phyloP scores from a whole-genome alignment of 345 rosid species.

The Linum lewisii region DNA sequence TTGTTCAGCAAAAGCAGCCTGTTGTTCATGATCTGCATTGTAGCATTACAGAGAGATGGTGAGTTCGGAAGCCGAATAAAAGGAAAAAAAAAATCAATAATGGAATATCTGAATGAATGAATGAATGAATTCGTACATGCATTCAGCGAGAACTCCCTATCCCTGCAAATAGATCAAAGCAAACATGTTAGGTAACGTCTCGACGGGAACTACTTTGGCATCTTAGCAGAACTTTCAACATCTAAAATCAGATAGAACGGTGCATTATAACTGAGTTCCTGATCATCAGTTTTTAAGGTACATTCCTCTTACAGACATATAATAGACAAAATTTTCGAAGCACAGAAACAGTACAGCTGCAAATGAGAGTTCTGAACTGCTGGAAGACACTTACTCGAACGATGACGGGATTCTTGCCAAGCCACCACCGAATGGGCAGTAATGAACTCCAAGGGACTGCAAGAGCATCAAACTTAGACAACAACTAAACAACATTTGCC shows the following conservation, averaged over 20 bases:
- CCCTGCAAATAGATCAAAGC: constrained; percentile 1
- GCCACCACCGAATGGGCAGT: constrained; percentile 79
- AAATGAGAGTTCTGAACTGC: not conserved
- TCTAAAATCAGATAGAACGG: no score
- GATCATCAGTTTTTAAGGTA: no score
- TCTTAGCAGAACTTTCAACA: no score
- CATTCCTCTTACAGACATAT: no score
- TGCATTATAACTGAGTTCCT: no score
- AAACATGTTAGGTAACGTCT: not conserved
- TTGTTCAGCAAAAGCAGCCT: not conserved
- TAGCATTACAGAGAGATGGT: not conserved
- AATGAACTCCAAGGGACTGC: constrained; percentile 90
- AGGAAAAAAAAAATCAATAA: no score
- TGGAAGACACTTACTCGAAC: not conserved
- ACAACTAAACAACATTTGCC: not conserved
- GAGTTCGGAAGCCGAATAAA: not conserved
- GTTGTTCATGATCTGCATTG: constrained; percentile 3
- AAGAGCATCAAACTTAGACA: constrained; percentile 20
- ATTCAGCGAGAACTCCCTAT: not conserved
- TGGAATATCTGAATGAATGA: not conserved
- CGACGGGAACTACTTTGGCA: no score
- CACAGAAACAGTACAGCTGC: no score
- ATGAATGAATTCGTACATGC: not conserved
- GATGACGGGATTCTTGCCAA: not conserved
- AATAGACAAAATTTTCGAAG: no score